Base-by-base conservation (phyloP, 805 yeast species). In the Wickerhamomyces hampshirensis region DNA sequence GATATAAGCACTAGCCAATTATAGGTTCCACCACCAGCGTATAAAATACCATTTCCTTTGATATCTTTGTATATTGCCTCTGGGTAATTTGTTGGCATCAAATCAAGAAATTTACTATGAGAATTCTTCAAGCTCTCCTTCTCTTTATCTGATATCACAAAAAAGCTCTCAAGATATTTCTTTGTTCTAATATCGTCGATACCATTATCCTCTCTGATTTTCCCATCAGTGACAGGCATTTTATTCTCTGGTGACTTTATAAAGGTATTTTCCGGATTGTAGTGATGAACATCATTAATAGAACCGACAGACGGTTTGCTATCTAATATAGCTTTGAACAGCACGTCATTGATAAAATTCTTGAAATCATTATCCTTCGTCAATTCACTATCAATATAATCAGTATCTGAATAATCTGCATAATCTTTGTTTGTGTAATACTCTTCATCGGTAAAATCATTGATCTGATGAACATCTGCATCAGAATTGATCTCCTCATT, bases 21-120 rank as follows among this genome's bases (percentile, higher is more conserved):
- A 49, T 74, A 82, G 40, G 68, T 68, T 3, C 85, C 85, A 32
- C 91, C 91, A n/a, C 86, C 91, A 31, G 82, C 79, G 38, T 75
- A 74, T 0, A 82, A 80, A 18, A 80, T 75, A 6, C 89, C 91
- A 38, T 70, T 63, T 1, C 80, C 77, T 31, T 65, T 64, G 13
- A 54, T 42, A 6, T 42, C 36, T 38, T 62, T 55, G 4, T 30
- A 42, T 9, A 71, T 41, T 3, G 49, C 44, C 30, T 60, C 68
- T 1, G 75, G 75, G 7, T 56, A 53, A 36, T 59, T 57, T 3
- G 63, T 58, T 0, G 75, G 75, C 21, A 69, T 50, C 26, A 60
- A 61, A 3, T 50, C 42, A 21, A 53, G 18, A 30, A 50, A 39
- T n/a, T 30, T 33, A 8, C 38, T 39, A 31, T 55, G 59, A 6